Evolutionary conservation across 2,329 filamentous ascomycete species (phyloP), one percentile per base, ranked within the genome.

Genomic region (Epicoccum nigrum): DNA sequence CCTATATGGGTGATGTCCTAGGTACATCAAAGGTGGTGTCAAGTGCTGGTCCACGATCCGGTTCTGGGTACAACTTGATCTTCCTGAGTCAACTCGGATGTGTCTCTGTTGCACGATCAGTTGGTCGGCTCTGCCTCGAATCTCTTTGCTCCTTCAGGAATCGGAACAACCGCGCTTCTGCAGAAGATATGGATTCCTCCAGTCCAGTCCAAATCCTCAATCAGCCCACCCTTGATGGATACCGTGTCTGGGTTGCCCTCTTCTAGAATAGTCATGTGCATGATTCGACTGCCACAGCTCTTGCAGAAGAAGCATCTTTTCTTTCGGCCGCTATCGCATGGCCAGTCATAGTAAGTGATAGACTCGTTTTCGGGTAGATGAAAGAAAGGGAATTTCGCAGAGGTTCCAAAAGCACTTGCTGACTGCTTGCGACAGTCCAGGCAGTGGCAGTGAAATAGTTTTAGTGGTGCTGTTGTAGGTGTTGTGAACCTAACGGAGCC

Each of bases 371-470:
- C 69, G 0, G 85, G 83, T 21, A 89, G 73, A 8, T 76, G 68
- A 54, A 89, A 89, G n/a, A 77, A 77, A 1, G 86, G 86, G 61
- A 88, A 90, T 54, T 88, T 87, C 59, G 86, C 86, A 28, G 84
- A 86, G 25, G 85, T 83, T 21, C 86, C 86, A 70, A 87, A 89
- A 1, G 86, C 85, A 7, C 84, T 86, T 45, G 83, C 77, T 23
- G 84, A 84, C 74, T 89, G 86, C 50, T 82, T 79, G 39, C 83
- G 81, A 70, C 87, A 90, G 66, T 86, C 81, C 47, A 77, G 73
- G 70, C 87, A 90, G 74, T 89, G 87, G 73, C 87, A 90, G 66
- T 89, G 84, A 70, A 86, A 89, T 42, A 89, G 74, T n/a, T 81
- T 81, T 34, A 87, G 72, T 0, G 87, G 86, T 50, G 81, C 76